These are phyloP conservation scores for Echium plantagineum DNA, from an alignment of 257 asterid genomes.

Conservation along the genomic window DNA sequence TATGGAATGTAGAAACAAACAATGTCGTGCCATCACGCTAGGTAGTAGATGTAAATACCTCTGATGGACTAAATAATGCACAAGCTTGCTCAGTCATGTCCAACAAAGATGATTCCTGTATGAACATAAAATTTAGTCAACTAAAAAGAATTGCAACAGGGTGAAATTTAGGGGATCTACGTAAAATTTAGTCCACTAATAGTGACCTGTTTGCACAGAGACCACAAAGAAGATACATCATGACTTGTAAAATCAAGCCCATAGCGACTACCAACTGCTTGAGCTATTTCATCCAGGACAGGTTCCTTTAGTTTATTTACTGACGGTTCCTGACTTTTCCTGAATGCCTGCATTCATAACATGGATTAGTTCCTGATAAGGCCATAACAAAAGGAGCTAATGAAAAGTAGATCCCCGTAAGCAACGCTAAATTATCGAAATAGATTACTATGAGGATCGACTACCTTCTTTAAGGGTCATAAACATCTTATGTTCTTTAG, in stretches of 20 bases:
- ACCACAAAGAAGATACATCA: constrained; percentile 80
- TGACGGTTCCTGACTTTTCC: constrained; percentile 80
- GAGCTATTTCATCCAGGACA: constrained; percentile 48
- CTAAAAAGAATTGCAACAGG: constrained; percentile 7
- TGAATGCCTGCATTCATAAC: constrained; percentile 42
- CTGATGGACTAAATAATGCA: constrained; percentile 61
- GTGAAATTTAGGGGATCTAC: constrained; percentile 9
- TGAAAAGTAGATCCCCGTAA: background rate
- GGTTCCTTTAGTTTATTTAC: constrained; percentile 78
- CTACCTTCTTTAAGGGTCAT: no score
- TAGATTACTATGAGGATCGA: no score
- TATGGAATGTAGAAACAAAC: background rate
- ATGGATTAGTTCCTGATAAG: background rate
- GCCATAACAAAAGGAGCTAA: background rate
- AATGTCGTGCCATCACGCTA: background rate
- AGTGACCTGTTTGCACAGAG: constrained; percentile 82
- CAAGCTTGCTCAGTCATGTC: constrained; percentile 81
- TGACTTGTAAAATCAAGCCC: constrained; percentile 58
- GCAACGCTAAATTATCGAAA: background rate
- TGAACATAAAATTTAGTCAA: constrained; percentile 11
- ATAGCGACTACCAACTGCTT: constrained; percentile 43
- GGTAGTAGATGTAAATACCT: constrained; percentile 28
- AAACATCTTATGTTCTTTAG: no score
- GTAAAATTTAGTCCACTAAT: background rate
- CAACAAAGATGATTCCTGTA: constrained; percentile 88